Evolutionary conservation across 164 flowering plant species (phyloP).

Genomic region (Vitis vinifera): DNA sequence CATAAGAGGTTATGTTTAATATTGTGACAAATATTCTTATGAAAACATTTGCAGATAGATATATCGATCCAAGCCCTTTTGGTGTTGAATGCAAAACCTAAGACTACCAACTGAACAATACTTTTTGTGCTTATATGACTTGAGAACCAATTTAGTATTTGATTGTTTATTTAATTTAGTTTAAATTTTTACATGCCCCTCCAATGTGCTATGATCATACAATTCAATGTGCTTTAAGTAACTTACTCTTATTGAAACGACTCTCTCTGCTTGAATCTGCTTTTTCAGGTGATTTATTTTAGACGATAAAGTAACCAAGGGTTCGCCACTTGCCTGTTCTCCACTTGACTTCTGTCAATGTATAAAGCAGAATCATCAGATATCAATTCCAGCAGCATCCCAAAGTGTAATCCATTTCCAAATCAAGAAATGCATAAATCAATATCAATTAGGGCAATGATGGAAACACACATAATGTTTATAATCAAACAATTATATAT

Average conservation of each 20-base stretch:
- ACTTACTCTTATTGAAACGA: conserved; percentile 54
- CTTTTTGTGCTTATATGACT: too few relatives aligned
- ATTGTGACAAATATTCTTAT: too few relatives aligned
- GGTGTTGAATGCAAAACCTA: too few relatives aligned
- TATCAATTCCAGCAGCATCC: not conserved
- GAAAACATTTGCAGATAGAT: too few relatives aligned
- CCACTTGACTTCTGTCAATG: conserved; percentile 20
- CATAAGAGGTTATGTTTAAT: too few relatives aligned
- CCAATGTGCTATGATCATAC: too few relatives aligned
- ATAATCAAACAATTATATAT: not conserved
- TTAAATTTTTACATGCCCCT: too few relatives aligned
- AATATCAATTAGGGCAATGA: not conserved
- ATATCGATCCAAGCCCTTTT: too few relatives aligned
- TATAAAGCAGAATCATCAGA: not conserved
- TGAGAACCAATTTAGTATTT: too few relatives aligned
- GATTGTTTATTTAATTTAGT: too few relatives aligned
- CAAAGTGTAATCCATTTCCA: not conserved
- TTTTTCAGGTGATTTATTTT: conserved; percentile 52
- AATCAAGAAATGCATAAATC: not conserved
- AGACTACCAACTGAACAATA: too few relatives aligned
- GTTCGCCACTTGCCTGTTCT: conserved; percentile 30
- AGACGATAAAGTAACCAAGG: conserved; percentile 27
- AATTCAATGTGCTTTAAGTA: not conserved
- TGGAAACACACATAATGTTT: not conserved
- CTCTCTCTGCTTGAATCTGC: conserved; percentile 70